Percentiles rank a stretch among this genome's conserved stretches.
phyloP scores from a whole-genome alignment of 148 eudicot genomes.

The Silene conica region DNA sequence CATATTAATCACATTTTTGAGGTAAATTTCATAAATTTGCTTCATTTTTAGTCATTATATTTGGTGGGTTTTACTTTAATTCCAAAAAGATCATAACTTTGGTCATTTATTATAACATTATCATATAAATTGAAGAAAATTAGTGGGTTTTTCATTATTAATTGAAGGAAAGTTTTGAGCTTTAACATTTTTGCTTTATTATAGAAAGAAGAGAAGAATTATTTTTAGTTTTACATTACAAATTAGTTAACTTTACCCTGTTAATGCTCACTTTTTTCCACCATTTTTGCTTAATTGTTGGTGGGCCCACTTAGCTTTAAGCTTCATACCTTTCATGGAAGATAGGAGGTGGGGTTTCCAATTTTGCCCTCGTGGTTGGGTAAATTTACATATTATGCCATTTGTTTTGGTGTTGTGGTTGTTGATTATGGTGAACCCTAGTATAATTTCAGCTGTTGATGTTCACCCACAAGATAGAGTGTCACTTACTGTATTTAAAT shows the following conservation, averaged over 20 bases:
- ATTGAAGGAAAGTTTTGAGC: constrained; percentile 1
- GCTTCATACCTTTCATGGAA: constrained; percentile 33
- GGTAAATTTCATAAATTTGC: no score
- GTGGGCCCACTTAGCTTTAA: constrained; percentile 19
- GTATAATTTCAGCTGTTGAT: constrained; percentile 31
- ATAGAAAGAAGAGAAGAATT: background rate
- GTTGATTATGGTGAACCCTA: constrained; percentile 30
- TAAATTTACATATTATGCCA: constrained; percentile 25
- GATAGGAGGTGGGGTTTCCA: constrained; percentile 34
- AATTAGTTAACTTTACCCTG: constrained; percentile 21
- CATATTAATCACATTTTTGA: no score
- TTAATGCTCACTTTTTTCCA: background rate
- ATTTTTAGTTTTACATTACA: background rate
- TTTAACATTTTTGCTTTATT: constrained; percentile 15
- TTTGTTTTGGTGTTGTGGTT: constrained; percentile 15
- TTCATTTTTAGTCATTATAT: background rate
- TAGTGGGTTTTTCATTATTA: background rate
- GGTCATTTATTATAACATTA: background rate
- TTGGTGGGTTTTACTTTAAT: constrained; percentile 18
- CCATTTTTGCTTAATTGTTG: constrained; percentile 3
- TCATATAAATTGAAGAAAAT: background rate
- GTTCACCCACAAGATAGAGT: constrained; percentile 52
- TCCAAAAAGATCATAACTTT: background rate
- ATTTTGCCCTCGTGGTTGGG: constrained; percentile 17
- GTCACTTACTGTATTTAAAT: constrained; percentile 56